phyloP scores from a whole-genome alignment of 768 basidiomycete genomes.

The Tricholoma sp. region DNA sequence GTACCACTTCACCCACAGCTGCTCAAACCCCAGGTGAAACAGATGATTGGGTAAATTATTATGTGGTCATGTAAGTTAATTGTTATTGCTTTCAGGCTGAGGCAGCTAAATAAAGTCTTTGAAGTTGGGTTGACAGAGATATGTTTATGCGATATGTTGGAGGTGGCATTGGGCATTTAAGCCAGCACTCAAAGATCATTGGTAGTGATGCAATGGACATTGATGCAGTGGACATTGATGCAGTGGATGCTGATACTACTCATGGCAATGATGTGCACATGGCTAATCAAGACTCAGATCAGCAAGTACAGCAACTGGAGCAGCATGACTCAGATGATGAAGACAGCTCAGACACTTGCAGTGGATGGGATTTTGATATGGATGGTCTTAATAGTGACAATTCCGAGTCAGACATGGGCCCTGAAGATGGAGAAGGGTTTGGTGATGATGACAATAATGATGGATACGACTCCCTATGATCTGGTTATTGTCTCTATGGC shows the following conservation, averaged over 20 bases:
- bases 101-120: not conserved
- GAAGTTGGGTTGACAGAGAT: too few species aligned
- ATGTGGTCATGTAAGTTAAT: not conserved
- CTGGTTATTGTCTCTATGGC: too few species aligned
- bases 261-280: not conserved
- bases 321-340: not conserved
- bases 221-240: too few species aligned
- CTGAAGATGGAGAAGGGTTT: not conserved
- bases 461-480: not conserved
- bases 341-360: not conserved
- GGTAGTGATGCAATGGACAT: not conserved
- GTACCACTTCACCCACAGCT: constrained; percentile 6
- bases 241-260: too few species aligned
- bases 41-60: not conserved
- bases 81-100: not conserved
- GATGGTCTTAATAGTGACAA: not conserved
- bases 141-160: too few species aligned
- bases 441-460: not conserved
- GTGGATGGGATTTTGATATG: not conserved
- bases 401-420: not conserved
- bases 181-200: not conserved
- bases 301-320: not conserved
- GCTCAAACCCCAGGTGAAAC: too few species aligned
- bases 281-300: not conserved
- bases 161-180: too few species aligned